Evolutionary conservation across 169 alveolate species (phyloP), one percentile per base, ranked within the genome.

Genomic region (Neospora caninum): DNA sequence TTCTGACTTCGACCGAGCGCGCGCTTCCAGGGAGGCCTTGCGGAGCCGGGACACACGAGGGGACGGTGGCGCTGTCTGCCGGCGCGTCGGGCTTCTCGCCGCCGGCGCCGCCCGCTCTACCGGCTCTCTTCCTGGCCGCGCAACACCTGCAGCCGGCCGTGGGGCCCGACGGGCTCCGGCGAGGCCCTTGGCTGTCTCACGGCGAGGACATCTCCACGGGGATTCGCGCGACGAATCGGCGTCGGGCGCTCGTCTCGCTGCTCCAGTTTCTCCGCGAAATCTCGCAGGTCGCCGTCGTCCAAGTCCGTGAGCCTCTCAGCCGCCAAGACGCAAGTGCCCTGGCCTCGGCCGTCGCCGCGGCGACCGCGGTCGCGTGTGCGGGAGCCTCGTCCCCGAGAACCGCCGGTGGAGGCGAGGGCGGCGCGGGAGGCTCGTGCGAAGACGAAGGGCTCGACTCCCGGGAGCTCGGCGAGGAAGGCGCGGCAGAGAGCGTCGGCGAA

Each of bases 181-280:
- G 89, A 82, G 89, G 89, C 16, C 89, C 89, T 6, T 82, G 89
- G 89, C 89, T 82, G 69, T 29, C 53, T 18, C 89, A 82, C 38
- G 64, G 36, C 67, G 54, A 41, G 64, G 89, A 42, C 39, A 41
- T 82, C 36, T 38, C 89, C 0, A 67, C 53, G 36, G 89, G 31
- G 41, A 82, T 82, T 31, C 89, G 89, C 39, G 67, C 39, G 38
- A 43, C 67, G 29, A 82, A 82, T 36, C n/a, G 89, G 7, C 89
- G 89, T 1, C 41, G 53, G 31, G 89, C 89, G 54, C 20, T 82
- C 6, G 36, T 16, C 34, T 82, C 89, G 64, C 67, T 82, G 64
- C 67, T 82, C 54, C 34, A 42, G 18, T 82, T 82, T 41, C 89
- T 82, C 39, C 2, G 39, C 7, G 89, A 82, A 29, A 29, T 82